Evolutionary conservation across 1,284 basidiomycete species (phyloP).

Genomic region (Phellopilus nigrolimitatus): DNA sequence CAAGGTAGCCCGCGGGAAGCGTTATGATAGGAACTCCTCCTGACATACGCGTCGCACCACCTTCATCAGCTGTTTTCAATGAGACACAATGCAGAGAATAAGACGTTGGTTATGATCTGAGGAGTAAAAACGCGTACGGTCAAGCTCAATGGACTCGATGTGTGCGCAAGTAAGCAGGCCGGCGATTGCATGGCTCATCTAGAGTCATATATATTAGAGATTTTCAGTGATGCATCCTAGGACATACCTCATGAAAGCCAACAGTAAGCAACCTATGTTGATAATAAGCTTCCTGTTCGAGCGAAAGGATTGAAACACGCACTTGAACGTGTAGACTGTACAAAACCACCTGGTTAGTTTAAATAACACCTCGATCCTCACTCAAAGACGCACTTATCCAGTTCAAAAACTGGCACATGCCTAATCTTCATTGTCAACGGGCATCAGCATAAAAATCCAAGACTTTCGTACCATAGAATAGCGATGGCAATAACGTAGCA

Average conservation of each 20-base stretch:
- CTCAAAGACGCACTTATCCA: slow-evolving; percentile 52
- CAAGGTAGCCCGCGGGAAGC: slow-evolving; percentile 88
- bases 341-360: slow-evolving; percentile 8
- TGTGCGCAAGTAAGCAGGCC: slow-evolving; percentile 87
- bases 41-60: slow-evolving; percentile 89
- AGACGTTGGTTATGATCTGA: slow-evolving; percentile 26
- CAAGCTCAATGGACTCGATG: slow-evolving; percentile 84
- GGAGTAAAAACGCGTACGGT: slow-evolving; percentile 47
- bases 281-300: slow-evolving; percentile 13
- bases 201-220: slow-evolving; percentile 15
- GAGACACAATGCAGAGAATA: too few relatives aligned
- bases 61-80: slow-evolving; percentile 70
- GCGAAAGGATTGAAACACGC: slow-evolving; percentile 31
- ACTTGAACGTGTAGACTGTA: slow-evolving; percentile 95
- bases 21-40: slow-evolving; percentile 87
- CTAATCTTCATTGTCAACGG: too few relatives aligned
- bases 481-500: slow-evolving; percentile 68
- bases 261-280: slow-evolving; percentile 66
- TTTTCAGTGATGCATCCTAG: slow-evolving; percentile 9
- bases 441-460: too few relatives aligned
- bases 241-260: slow-evolving; percentile 80
- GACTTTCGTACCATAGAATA: slow-evolving; percentile 68
- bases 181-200: slow-evolving; percentile 83
- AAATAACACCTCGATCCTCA: slow-evolving; percentile 6
- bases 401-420: slow-evolving; percentile 74